These are phyloP conservation scores for Rhododendron henanense DNA, from an alignment of 148 eudicot genomes.

Conservation along the genomic window DNA sequence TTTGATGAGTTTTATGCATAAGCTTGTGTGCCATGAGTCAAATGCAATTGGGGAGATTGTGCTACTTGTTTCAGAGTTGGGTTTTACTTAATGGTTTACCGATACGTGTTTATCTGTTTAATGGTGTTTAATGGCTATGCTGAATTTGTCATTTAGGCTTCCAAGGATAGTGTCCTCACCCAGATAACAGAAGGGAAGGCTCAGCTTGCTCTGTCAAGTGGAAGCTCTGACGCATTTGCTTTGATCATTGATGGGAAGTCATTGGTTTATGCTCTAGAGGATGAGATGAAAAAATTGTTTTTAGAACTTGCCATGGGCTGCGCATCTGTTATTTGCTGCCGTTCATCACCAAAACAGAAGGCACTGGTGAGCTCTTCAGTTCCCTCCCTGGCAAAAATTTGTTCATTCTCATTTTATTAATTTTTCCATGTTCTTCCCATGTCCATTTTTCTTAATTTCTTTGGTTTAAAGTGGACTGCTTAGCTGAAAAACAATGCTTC, in stretches of 20 bases:
- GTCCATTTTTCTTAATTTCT: not conserved
- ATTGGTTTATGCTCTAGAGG: slow-evolving; percentile 72
- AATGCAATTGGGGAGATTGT: not conserved
- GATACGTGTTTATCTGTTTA: not conserved
- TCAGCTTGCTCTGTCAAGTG: slow-evolving; percentile 34
- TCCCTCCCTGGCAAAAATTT: not conserved
- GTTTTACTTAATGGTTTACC: not conserved
- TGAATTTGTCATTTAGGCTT: slow-evolving; percentile 42
- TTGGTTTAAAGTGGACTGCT: not conserved
- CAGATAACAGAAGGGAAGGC: slow-evolving; percentile 61
- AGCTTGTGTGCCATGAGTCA: slow-evolving; percentile 2
- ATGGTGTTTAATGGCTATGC: not conserved
- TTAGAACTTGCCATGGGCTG: slow-evolving; percentile 76
- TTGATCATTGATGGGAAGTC: slow-evolving; percentile 93
- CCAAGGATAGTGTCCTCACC: slow-evolving; percentile 50
- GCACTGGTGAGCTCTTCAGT: slow-evolving; percentile 63
- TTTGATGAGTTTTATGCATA: not conserved
- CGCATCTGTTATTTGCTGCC: slow-evolving; percentile 94
- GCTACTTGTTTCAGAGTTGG: slow-evolving; percentile 2
- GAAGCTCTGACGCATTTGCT: slow-evolving; percentile 55
- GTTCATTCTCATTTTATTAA: not conserved
- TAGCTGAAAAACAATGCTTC: not conserved
- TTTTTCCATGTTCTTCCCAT: not conserved
- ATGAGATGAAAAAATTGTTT: slow-evolving; percentile 50
- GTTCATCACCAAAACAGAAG: slow-evolving; percentile 93